Base-by-base conservation (phyloP, 2,329 filamentous ascomycete genomes). In the Blastomyces emzantsi region DNA sequence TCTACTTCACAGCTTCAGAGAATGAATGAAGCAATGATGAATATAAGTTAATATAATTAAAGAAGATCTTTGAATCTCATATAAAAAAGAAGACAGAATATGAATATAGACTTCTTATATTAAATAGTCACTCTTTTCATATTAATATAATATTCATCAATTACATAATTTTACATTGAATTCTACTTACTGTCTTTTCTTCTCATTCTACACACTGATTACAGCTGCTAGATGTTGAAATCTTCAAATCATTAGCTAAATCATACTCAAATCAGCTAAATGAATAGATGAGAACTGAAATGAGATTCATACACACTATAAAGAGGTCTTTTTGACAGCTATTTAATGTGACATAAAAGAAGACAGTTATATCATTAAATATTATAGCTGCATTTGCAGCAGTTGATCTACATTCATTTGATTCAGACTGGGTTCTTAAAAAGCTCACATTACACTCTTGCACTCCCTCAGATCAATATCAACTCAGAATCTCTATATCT, bases 141-240 rank as follows among this genome's bases (percentile, higher is more conserved):
- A 52, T 64, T 22, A 64, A 64, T 30, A 59, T 62, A 11, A 2
- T 15, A 41, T 41, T 62, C 25, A 64, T 64, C 33, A 33, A 64
- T 45, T 64, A 45, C 36, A 22, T 41, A 36, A 19, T 62, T 36
- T 2, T 28, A 36, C 51, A 64, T 64, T 41, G 33, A 3, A 64
- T 64, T 57, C n/a, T 58, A 39, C 60, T 64, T 52, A 30, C 43
- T 1, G 28, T 64, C 47, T 36, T 64, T 55, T 25, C 55, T 55
- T n/a, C 54, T 60, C 33, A 64, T 51, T 64, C 47, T 54, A 62
- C 41, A 58, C 47, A 64, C 54, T 55, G 36, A 39, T 60, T 64
- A 62, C 43, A 64, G 36, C 49, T 25, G 4, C 60, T 62, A 62
- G 55, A 64, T 64, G n/a, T 64, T 62, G 36, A 5, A 54, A 62